Conservation (phyloP, 768 basidiomycete species). For the Gelatoporia subvermispora region DNA sequence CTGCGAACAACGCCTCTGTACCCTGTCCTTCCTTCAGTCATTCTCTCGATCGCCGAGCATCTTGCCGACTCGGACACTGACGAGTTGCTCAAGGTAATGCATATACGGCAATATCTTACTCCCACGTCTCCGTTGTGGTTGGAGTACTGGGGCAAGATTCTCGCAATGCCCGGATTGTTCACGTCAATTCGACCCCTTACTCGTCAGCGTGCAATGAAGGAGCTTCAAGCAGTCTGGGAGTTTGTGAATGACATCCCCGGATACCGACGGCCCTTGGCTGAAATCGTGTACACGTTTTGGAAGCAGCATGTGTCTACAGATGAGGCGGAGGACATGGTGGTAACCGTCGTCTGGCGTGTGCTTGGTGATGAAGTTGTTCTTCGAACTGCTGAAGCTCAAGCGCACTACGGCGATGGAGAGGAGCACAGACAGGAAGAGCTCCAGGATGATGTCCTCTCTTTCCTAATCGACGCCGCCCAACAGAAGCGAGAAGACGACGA, state of each 20-base stretch:
- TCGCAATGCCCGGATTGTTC: constrained; percentile 38
- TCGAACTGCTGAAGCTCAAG: constrained; percentile 37
- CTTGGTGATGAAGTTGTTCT: constrained; percentile 67
- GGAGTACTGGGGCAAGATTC: constrained; percentile 54
- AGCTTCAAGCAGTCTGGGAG: constrained; percentile 55
- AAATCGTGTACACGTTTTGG: constrained; percentile 53
- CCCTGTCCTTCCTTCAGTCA: constrained; percentile 57
- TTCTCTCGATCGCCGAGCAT: constrained; percentile 64
- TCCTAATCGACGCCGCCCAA: constrained; percentile 10
- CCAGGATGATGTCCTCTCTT: constrained; percentile 19
- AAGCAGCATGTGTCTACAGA: constrained; percentile 26
- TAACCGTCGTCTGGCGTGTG: constrained; percentile 47
- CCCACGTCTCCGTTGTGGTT: constrained; percentile 74
- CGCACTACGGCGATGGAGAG: background rate
- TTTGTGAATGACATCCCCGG: constrained; percentile 64
- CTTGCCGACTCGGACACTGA: constrained; percentile 66
- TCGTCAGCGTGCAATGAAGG: constrained; percentile 49
- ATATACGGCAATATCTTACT: constrained; percentile 60
- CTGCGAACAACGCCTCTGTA: constrained; percentile 47
- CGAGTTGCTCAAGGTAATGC: constrained; percentile 56
- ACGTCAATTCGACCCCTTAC: constrained; percentile 41
- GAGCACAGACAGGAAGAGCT: constrained; percentile 3
- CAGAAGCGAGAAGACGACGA: constrained; percentile 15
- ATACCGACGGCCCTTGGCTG: constrained; percentile 50
- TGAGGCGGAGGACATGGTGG: constrained; percentile 25